A percentile compares a stretch with the other conserved stretches of the same genome.
These are phyloP conservation scores for Hypoxylon cercidicola DNA, from an alignment of 495 filamentous ascomycete species.

Conservation along the genomic window DNA sequence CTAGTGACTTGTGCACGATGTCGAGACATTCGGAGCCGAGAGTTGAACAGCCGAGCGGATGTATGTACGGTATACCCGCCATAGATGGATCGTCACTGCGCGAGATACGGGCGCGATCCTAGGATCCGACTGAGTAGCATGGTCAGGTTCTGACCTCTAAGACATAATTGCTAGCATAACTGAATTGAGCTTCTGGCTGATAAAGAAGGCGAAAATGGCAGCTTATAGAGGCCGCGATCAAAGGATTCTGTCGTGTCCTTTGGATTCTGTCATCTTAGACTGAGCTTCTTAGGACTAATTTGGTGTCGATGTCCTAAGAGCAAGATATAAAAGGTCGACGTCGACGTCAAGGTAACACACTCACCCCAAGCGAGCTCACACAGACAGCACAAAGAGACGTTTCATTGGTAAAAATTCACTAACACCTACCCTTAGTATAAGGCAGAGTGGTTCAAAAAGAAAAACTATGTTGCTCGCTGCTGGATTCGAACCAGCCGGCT, in stretches of 20 bases:
- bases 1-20: not conserved
- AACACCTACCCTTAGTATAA: not conserved
- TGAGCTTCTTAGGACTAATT: not conserved
- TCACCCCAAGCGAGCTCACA: not conserved
- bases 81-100: not conserved
- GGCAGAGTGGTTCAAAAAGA: too few relatives aligned
- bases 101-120: too few relatives aligned
- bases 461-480: too few relatives aligned
- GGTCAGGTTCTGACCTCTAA: not conserved
- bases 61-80: not conserved
- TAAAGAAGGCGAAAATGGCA: slow-evolving; percentile 8
- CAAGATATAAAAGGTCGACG: slow-evolving; percentile 17
- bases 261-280: not conserved
- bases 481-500: too few relatives aligned
- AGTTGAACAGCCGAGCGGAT: not conserved
- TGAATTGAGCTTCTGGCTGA: not conserved
- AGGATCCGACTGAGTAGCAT: slow-evolving; percentile 4
- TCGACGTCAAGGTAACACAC: not conserved
- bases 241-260: not conserved
- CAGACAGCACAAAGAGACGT: not conserved
- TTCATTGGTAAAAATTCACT: not conserved
- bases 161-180: not conserved
- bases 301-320: not conserved
- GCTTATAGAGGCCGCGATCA: not conserved
- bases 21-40: not conserved